These are phyloP conservation scores for Dissophora globulifera DNA, from an alignment of 192 early-diverging fungal genomes.

Conservation along the genomic window DNA sequence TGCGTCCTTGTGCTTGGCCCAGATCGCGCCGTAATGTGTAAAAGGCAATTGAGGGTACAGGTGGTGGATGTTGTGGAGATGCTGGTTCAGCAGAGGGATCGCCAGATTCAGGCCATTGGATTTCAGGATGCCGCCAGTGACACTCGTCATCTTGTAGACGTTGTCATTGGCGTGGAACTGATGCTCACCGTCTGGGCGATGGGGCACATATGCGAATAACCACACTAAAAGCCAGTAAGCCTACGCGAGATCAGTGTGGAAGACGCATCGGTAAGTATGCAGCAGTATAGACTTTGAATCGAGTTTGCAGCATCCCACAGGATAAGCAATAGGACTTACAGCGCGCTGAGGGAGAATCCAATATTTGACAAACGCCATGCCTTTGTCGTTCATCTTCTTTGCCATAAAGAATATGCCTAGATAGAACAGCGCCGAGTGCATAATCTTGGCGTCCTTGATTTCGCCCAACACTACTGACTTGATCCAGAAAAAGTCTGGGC, in stretches of 20 bases:
- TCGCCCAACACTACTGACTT: conserved; percentile 1
- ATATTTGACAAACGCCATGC: conserved; percentile 36
- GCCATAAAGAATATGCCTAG: conserved; percentile 6
- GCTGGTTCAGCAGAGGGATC: conserved; percentile 43
- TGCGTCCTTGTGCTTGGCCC: conserved; percentile 47
- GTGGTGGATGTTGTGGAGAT: conserved; percentile 49
- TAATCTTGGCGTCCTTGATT: conserved; percentile 5
- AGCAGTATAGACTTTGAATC: too few species aligned
- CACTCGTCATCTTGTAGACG: conserved; percentile 48
- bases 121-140: conserved; percentile 27
- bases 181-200: conserved; percentile 33
- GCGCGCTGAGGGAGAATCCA: conserved; percentile 43
- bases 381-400: conserved; percentile 14
- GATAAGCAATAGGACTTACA: conserved; percentile 21
- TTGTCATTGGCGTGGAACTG: conserved; percentile 35
- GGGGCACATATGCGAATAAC: conserved; percentile 46
- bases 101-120: conserved; percentile 45
- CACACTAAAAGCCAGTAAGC: conserved; percentile 45
- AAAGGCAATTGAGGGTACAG: conserved; percentile 47
- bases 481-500: conserved; percentile 37
- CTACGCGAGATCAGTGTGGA: conserved; percentile 6
- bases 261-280: too few species aligned
- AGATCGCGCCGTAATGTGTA: conserved; percentile 35
- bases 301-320: too few species aligned
- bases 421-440: conserved; percentile 17